Conservation (phyloP, 2,329 filamentous ascomycete genomes). For the Nigrospora oryzae region DNA sequence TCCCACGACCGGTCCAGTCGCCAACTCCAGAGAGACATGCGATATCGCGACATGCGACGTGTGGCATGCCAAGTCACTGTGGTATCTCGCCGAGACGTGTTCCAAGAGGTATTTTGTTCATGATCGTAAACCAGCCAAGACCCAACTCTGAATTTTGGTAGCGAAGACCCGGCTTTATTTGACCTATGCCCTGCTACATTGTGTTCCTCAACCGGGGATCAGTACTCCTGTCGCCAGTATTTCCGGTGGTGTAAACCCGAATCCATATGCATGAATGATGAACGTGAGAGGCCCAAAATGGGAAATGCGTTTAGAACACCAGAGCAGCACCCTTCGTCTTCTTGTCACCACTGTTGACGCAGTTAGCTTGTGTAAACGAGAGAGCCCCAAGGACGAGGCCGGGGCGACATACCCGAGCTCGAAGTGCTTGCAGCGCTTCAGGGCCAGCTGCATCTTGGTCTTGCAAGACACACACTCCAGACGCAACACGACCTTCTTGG, state of each 20-base stretch:
- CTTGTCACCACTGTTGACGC: constrained; percentile 84
- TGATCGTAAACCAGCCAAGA: too few species aligned
- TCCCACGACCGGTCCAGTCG: too few species aligned
- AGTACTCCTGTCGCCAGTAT: constrained; percentile 28
- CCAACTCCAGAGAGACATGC: too few species aligned
- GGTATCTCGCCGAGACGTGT: too few species aligned
- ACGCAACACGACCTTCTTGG: constrained; percentile 99
- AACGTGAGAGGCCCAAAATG: constrained; percentile 8
- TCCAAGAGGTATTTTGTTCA: too few species aligned
- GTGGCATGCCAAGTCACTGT: too few species aligned
- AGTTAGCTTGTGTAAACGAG: constrained; percentile 28
- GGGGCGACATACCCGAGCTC: constrained; percentile 77
- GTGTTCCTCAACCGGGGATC: constrained; percentile 29
- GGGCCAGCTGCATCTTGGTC: constrained; percentile 92
- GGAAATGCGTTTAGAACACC: constrained; percentile 76
- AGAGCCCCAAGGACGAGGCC: too few species aligned
- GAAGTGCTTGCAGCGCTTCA: constrained; percentile 99
- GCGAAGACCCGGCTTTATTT: constrained; percentile 15
- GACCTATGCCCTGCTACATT: constrained; percentile 12
- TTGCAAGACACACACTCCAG: constrained; percentile 98
- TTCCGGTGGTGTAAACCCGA: constrained; percentile 32
- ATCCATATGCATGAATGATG: constrained; percentile 35
- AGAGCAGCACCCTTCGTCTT: constrained; percentile 99
- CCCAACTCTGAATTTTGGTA: constrained; percentile 5
- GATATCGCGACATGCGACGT: too few species aligned